phyloP scores from a whole-genome alignment of 2,329 filamentous ascomycete species.

The Cercospora brassicicola region DNA sequence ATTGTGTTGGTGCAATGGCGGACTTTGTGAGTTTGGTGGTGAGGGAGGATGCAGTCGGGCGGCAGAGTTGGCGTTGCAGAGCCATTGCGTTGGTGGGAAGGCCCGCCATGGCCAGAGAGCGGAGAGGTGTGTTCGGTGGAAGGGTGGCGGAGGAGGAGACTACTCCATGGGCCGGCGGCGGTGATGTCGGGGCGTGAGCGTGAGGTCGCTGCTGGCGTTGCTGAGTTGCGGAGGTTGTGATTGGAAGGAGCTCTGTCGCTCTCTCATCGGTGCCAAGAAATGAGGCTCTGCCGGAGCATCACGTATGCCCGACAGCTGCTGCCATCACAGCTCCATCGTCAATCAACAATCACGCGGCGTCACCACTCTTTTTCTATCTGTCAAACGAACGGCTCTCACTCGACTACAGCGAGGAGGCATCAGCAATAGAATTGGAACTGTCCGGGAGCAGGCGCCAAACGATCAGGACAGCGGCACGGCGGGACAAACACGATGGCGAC shows the following conservation, averaged over 20 bases:
- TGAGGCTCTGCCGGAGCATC: constrained; percentile 18
- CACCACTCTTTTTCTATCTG: background rate
- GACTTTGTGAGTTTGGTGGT: constrained; percentile 29
- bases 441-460: background rate
- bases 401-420: background rate
- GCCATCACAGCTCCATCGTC: constrained; percentile 1
- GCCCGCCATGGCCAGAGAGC: constrained; percentile 35
- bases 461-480: background rate
- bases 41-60: constrained; percentile 33
- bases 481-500: constrained; percentile 49
- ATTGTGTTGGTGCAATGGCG: constrained; percentile 34
- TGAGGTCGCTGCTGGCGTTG: background rate
- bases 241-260: constrained; percentile 15
- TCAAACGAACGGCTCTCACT: background rate
- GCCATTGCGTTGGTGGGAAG: constrained; percentile 36
- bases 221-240: constrained; percentile 4
- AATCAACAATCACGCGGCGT: background rate
- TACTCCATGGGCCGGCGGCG: constrained; percentile 19
- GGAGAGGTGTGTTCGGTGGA: constrained; percentile 19
- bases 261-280: background rate
- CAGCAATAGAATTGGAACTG: background rate
- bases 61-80: constrained; percentile 39
- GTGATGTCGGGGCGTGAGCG: background rate
- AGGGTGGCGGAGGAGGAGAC: constrained; percentile 9
- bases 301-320: background rate